Evolutionary conservation across 345 rosid genomes (phyloP), one percentile per base, ranked within the genome.

Genomic region (Cardamine occulta): DNA sequence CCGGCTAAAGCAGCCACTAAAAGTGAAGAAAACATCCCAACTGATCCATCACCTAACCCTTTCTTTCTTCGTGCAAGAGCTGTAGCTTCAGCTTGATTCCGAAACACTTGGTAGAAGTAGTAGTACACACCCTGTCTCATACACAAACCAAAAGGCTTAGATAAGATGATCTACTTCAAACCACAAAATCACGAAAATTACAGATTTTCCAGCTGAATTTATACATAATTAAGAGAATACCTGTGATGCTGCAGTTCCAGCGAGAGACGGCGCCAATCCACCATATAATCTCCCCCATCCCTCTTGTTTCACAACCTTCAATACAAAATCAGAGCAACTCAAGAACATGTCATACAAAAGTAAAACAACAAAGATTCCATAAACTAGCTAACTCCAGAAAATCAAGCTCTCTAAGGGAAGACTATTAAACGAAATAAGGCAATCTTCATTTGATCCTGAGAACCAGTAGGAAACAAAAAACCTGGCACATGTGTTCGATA

Each of bases 91-190:
- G 89, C 98, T 83, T 80, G 92, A 83, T 78, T 88, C 93, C 98
- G 89, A 82, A 96, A 93, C 85, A 96, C 89, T 96, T 96, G 97
- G 89, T 93, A 96, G 88, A 96, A 93, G 89, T 91, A 96, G 80
- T 93, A 96, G 80, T 93, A 96, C 83, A 96, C 99, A 82, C 98
- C 99, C 99, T 93, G 90, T 81, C 79, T 63, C 86, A 91, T 72
- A 18, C 78, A 79, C 85, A 86, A 80, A 32, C 23, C 68, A 71
- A n/a, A 66, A 72, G 64, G 52, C 77, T 17, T 63, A 72, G 26
- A 60, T 26, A 72, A 55, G 6, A 74, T 17, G 37, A 14, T 29
- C 24, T 54, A 51, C 60, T 18, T 19, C 8, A 52, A 15, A 68
- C 18, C 32, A 48, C 60, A 48, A 45, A 44, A 54, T 29, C 21